Percentiles rank a stretch among this genome's conserved stretches.
Evolutionary conservation across 352 stramenopile species (phyloP).

Genomic region (Pythium biforme): DNA sequence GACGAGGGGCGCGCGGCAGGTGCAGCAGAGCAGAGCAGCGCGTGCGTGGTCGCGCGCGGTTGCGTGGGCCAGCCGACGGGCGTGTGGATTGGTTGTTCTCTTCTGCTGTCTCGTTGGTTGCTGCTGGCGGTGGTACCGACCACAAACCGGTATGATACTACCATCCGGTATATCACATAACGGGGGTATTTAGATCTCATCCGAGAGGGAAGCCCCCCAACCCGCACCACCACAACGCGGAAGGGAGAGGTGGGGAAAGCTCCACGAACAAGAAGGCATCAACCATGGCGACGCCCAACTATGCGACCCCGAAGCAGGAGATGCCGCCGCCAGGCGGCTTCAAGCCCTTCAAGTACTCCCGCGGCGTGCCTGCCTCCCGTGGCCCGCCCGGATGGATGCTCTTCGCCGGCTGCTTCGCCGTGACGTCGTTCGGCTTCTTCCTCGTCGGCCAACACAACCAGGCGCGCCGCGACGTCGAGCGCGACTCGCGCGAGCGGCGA

Average conservation of each 20-base stretch:
- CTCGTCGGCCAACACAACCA: constrained; percentile 80
- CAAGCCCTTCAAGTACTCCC: constrained; percentile 62
- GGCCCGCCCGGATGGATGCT: constrained; percentile 78
- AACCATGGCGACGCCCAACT: constrained; percentile 82
- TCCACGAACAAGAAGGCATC: background rate
- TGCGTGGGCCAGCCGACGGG: constrained; percentile 6
- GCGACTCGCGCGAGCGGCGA: constrained; percentile 90
- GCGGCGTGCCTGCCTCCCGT: constrained; percentile 58
- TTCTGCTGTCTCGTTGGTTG: constrained; percentile 25
- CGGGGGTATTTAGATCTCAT: constrained; percentile 11
- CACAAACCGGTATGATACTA: constrained; percentile 11
- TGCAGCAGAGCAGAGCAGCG: no score
- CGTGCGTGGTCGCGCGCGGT: background rate
- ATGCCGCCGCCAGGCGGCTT: constrained; percentile 83
- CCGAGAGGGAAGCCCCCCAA: constrained; percentile 16
- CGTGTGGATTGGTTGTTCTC: background rate
- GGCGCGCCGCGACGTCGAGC: constrained; percentile 51
- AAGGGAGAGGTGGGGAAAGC: background rate
- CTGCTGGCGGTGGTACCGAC: constrained; percentile 11
- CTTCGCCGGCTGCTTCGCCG: constrained; percentile 67
- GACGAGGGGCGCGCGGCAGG: background rate
- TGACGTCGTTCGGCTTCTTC: constrained; percentile 78
- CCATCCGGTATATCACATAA: background rate
- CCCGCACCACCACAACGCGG: constrained; percentile 31
- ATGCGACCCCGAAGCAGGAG: constrained; percentile 70